Base-by-base conservation (phyloP, 306 rosid genomes). In the Comarum palustre region DNA sequence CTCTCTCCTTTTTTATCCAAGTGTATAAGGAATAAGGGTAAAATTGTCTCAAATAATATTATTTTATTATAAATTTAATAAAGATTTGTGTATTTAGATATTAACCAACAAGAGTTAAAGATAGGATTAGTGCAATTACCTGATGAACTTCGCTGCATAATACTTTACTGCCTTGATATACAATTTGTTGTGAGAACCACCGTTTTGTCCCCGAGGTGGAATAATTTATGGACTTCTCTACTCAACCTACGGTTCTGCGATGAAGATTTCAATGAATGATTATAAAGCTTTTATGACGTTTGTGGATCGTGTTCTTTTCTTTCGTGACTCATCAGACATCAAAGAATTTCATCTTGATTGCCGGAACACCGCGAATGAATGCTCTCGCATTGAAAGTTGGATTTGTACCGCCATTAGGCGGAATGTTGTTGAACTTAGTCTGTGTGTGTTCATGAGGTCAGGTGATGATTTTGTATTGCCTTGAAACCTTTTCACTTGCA, bases 361-460 rank as follows among this genome's bases (percentile, higher is more conserved):
- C 8, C 3, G 4, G 6, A 5, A 0, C 10, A 0, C 32, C 14
- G 2, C 1, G 9, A 0, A 11, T 9, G 14, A 1, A 15, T 1
- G 2, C 6, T 55, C 61, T 55, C 61, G 6, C 4, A 11, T 55
- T 55, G 61, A 24, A 9, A 12, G 32, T 55, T 55, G 61, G 61
- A 55, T 55, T 55, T 0, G 61, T 10, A 25, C 32, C 0, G 32
- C 32, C 16, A 24, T 55, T 24, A 55, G 29, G 7, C 7, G 7
- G 5, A 55, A 24, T 25, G 32, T 12, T 55, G 61, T 55, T 55
- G 32, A 22, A 24, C 61, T 24, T 55, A 0, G 4, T 10, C 61
- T 55, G 4, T 9, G 2, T 10, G 61, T 19, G 4, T 0, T 2
- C 8, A 3, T 52, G 6, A 19, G n/a, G n/a, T n/a, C n/a, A n/a